phyloP scores from a whole-genome alignment of 78 protist species.

The Guillardia theta region DNA sequence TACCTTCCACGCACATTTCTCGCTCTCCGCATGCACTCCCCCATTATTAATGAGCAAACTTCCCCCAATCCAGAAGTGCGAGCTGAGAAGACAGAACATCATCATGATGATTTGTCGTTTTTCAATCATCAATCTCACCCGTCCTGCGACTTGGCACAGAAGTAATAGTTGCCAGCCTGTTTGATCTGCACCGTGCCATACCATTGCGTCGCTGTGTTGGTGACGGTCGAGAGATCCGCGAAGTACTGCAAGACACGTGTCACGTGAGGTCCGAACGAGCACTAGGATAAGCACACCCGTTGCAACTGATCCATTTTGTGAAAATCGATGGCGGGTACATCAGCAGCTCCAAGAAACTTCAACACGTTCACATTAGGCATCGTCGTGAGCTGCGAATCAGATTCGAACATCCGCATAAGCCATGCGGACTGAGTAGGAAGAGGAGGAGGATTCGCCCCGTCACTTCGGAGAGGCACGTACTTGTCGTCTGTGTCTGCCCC shows the following conservation, averaged over 20 bases:
- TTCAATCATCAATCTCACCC: too few species aligned
- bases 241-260: too few species aligned
- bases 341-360: neutral
- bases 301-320: neutral
- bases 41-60: too few species aligned
- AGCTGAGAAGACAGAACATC: too few species aligned
- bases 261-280: too few species aligned
- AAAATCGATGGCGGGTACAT: neutral
- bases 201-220: neutral
- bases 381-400: neutral
- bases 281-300: too few species aligned
- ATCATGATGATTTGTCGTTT: too few species aligned
- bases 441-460: neutral
- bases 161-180: neutral
- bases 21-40: too few species aligned
- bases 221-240: neutral
- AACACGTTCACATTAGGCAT: neutral
- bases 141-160: neutral
- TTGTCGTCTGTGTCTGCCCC: slow-evolving; percentile 17
- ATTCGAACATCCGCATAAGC: neutral
- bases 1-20: neutral
- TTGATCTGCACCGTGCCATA: neutral
- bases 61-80: too few species aligned
- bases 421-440: neutral
- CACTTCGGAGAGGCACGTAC: neutral